Evolutionary conservation across 441 rosid species (phyloP).

Genomic region (Manihot esculenta): DNA sequence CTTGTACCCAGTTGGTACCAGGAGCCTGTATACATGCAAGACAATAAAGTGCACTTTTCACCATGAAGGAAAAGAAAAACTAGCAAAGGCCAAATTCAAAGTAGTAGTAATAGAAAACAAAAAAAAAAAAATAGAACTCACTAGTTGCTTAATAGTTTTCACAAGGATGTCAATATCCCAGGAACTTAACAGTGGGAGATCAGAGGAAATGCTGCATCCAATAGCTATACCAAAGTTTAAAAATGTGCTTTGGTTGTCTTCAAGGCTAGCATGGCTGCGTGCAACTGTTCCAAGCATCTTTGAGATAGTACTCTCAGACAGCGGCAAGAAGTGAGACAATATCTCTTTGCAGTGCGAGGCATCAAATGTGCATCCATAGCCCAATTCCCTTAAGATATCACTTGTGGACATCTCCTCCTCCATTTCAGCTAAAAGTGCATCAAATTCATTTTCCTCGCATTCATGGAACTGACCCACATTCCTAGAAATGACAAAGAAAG

Average conservation of each 20-base stretch:
- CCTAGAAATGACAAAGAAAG: constrained; percentile 36
- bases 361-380: constrained; percentile 87
- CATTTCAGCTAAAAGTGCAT: constrained; percentile 80
- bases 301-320: constrained; percentile 69
- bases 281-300: constrained; percentile 66
- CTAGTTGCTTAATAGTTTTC: constrained; percentile 74
- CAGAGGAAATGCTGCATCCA: constrained; percentile 54
- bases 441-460: constrained; percentile 63
- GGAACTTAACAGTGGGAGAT: constrained; percentile 53
- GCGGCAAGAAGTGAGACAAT: constrained; percentile 66
- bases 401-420: constrained; percentile 76
- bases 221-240: constrained; percentile 74
- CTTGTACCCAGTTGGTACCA: constrained; percentile 71
- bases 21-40: constrained; percentile 63
- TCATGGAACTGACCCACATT: constrained; percentile 47
- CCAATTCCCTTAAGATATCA: constrained; percentile 83
- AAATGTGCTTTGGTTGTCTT: constrained; percentile 65
- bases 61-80: neutral
- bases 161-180: constrained; percentile 83
- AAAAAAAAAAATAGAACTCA: constrained; percentile 35
- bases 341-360: constrained; percentile 71
- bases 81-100: constrained; percentile 13
- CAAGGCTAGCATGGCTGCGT: constrained; percentile 55
- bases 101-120: neutral
- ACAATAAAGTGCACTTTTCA: neutral